Evolutionary conservation across 495 filamentous ascomycete genomes (phyloP), one percentile per base, ranked within the genome.

Genomic region (Tuber calosporum): DNA sequence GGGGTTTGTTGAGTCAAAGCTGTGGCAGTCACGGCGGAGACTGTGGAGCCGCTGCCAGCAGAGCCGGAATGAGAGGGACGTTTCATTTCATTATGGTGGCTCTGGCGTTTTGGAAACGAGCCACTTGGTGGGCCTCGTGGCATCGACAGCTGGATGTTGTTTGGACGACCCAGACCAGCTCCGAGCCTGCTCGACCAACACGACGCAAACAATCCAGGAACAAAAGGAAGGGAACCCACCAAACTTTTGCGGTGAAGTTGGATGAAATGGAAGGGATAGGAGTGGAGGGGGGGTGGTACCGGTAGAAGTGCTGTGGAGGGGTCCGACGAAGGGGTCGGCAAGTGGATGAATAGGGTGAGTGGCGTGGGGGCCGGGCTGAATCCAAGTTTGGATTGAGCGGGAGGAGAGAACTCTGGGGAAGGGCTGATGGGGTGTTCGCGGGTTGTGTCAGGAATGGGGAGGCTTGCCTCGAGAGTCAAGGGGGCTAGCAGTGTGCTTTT

Each of bases 31-130:
- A 38, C 34, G 38, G 69, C 43, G 53, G 76, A 37, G 66, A 72
- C 71, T 26, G 39, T 66, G 66, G 79, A 69, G 9, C 78, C 73
- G 70, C 68, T 74, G 69, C 72, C 73, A n/a, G 77, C 71, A 70
- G 77, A 74, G 26, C 80, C 74, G 38, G 80, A 74, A 58, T 77
- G 80, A 75, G 78, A 73, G 26, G 76, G 77, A 39, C 74, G 80
- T 34, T 76, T 82, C 37, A 75, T 74, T 38, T 77, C 77, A 70
- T 78, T 75, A 74, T 74, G 72, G 26, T 77, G 62, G 70, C 72
- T 76, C 73, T 79, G 79, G 67, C 80, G 80, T 75, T 81, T 82
- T 67, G 78, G 77, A 80, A 75, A 77, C 79, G 79, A 81, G 72
- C 77, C 72, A 53, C 76, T 73, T 69, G 73, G 67, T 74, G 80